Evolutionary conservation across 1,284 basidiomycete genomes (phyloP).

Genomic region (Gastroboletus turbinatus): DNA sequence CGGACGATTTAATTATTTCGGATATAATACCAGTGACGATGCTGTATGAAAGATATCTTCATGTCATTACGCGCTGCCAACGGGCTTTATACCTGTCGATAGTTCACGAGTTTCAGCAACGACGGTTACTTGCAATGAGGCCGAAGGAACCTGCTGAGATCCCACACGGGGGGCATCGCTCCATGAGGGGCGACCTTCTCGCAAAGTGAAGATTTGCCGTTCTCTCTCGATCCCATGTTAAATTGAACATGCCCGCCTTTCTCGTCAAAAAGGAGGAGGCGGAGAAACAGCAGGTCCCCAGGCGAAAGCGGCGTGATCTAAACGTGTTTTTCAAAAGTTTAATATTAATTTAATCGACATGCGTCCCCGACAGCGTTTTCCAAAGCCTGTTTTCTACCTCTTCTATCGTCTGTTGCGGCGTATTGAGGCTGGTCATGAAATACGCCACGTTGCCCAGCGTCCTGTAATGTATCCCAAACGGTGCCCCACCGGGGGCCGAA

Average conservation of each 20-base stretch:
- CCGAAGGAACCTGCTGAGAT: not conserved
- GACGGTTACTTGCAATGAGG: not conserved
- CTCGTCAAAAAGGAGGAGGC: not conserved
- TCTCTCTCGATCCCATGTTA: not conserved
- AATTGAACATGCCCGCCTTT: not conserved
- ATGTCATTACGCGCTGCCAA: not conserved
- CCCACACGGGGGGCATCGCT: not conserved
- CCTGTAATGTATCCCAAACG: conserved; percentile 81
- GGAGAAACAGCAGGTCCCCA: not conserved
- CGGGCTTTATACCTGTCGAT: not conserved
- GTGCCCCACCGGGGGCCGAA: conserved; percentile 51
- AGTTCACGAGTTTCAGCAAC: not conserved
- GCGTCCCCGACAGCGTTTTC: conserved; percentile 33
- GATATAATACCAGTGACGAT: too few species aligned
- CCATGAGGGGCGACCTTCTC: not conserved
- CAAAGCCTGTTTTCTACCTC: conserved; percentile 63
- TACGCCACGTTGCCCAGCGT: conserved; percentile 94
- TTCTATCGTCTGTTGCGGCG: conserved; percentile 49
- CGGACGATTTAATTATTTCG: not conserved
- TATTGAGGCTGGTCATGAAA: conserved; percentile 92
- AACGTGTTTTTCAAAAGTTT: not conserved
- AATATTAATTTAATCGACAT: not conserved
- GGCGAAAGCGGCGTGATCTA: not conserved
- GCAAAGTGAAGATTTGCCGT: not conserved
- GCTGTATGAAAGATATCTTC: not conserved